These are phyloP conservation scores for Talaromyces liani DNA, from an alignment of 495 filamentous ascomycete species.

Conservation along the genomic window DNA sequence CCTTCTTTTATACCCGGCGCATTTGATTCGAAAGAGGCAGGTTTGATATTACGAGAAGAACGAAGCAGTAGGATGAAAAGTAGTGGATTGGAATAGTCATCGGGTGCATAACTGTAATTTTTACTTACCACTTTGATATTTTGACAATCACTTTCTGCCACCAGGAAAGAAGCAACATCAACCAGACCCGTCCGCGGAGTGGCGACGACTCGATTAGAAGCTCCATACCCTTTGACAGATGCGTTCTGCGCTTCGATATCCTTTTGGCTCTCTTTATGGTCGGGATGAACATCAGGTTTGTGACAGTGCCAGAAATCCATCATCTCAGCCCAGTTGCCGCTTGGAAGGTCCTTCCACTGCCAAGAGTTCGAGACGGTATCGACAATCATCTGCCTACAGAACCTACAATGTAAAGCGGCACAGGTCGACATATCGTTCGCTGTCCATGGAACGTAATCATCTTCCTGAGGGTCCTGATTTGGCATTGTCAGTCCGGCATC, in stretches of 20 bases:
- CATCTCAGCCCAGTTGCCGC: slow-evolving; percentile 98
- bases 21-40: neutral
- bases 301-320: slow-evolving; percentile 99
- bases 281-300: slow-evolving; percentile 58
- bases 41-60: slow-evolving; percentile 9
- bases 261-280: slow-evolving; percentile 25
- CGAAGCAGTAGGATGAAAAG: slow-evolving; percentile 15
- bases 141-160: slow-evolving; percentile 56
- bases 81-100: slow-evolving; percentile 4
- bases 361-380: slow-evolving; percentile 18
- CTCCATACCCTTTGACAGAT: slow-evolving; percentile 64
- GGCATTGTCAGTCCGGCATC: slow-evolving; percentile 19
- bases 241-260: slow-evolving; percentile 28
- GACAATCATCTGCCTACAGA: slow-evolving; percentile 40
- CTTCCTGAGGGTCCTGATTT: slow-evolving; percentile 20
- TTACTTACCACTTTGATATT: slow-evolving; percentile 53
- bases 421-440: slow-evolving; percentile 50
- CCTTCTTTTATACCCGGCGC: slow-evolving; percentile 77
- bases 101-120: neutral
- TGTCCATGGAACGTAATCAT: slow-evolving; percentile 61
- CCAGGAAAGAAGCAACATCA: slow-evolving; percentile 67
- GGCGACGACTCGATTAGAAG: slow-evolving; percentile 60
- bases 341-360: slow-evolving; percentile 91
- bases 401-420: slow-evolving; percentile 55
- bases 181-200: slow-evolving; percentile 63